These are phyloP conservation scores for Lactarius deliciosus DNA, from an alignment of 768 basidiomycete genomes.

Conservation along the genomic window DNA sequence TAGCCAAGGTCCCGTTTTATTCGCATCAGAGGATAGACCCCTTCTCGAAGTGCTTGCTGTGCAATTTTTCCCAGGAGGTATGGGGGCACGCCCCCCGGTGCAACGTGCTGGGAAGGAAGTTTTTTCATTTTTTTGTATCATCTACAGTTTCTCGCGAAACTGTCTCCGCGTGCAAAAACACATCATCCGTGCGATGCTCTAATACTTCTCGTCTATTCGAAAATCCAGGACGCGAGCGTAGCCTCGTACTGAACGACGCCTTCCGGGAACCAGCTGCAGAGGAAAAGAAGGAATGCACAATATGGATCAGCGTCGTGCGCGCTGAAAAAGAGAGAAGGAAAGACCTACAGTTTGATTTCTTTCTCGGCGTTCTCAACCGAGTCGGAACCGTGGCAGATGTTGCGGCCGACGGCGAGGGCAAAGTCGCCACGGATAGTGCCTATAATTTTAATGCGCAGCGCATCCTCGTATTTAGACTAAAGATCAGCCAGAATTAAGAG, in stretches of 20 bases:
- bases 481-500: background rate
- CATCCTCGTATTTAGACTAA: background rate
- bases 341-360: constrained; percentile 84
- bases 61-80: background rate
- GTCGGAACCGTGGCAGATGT: constrained; percentile 92
- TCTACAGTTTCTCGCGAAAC: constrained; percentile 14
- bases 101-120: background rate
- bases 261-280: constrained; percentile 86
- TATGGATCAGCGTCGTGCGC: constrained; percentile 25
- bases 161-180: constrained; percentile 2
- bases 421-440: constrained; percentile 97
- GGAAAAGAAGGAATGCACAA: background rate
- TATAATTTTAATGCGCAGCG: constrained; percentile 33
- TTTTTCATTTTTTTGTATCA: background rate
- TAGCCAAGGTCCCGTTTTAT: background rate
- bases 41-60: background rate
- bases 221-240: constrained; percentile 70
- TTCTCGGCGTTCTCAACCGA: constrained; percentile 87
- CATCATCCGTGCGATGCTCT: background rate
- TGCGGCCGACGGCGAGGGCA: constrained; percentile 91
- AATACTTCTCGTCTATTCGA: constrained; percentile 53
- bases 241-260: constrained; percentile 70
- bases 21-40: background rate
- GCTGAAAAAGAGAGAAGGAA: background rate
- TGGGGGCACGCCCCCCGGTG: too few relatives aligned